These are phyloP conservation scores for Beverwykella pulmonaria DNA, from an alignment of 495 filamentous ascomycete genomes.

Conservation along the genomic window DNA sequence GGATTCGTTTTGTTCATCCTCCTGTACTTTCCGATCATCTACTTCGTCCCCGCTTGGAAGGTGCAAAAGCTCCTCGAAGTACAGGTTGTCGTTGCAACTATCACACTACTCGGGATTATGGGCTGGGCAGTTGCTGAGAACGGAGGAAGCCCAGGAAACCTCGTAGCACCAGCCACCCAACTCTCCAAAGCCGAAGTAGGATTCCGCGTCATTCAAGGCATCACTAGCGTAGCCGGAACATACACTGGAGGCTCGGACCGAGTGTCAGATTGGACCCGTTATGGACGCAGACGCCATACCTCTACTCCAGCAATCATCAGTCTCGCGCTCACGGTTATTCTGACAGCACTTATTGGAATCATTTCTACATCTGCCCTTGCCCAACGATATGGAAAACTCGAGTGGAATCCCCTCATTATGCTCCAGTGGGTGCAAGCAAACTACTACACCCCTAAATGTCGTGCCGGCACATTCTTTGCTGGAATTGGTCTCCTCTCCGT, in stretches of 20 bases:
- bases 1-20: conserved; percentile 43
- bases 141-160: too few species aligned
- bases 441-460: conserved; percentile 40
- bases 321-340: conserved; percentile 37
- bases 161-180: too few species aligned
- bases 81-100: conserved; percentile 26
- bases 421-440: conserved; percentile 42
- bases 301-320: conserved; percentile 40
- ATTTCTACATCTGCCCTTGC: conserved; percentile 46
- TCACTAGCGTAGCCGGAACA: too few species aligned
- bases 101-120: conserved; percentile 38
- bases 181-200: background rate
- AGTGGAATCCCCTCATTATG: conserved; percentile 49
- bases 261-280: too few species aligned
- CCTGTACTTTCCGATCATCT: conserved; percentile 43
- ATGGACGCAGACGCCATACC: too few species aligned
- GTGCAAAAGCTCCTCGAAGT: conserved; percentile 37
- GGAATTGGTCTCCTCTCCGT: conserved; percentile 47
- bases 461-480: conserved; percentile 53
- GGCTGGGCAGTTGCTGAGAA: conserved; percentile 42
- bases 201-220: too few species aligned
- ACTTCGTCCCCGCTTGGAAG: conserved; percentile 41
- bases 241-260: too few species aligned
- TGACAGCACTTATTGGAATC: conserved; percentile 47
- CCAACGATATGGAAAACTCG: conserved; percentile 44